phyloP scores from a whole-genome alignment of 2,329 filamentous ascomycete species.

The Fusarium chuoi region DNA sequence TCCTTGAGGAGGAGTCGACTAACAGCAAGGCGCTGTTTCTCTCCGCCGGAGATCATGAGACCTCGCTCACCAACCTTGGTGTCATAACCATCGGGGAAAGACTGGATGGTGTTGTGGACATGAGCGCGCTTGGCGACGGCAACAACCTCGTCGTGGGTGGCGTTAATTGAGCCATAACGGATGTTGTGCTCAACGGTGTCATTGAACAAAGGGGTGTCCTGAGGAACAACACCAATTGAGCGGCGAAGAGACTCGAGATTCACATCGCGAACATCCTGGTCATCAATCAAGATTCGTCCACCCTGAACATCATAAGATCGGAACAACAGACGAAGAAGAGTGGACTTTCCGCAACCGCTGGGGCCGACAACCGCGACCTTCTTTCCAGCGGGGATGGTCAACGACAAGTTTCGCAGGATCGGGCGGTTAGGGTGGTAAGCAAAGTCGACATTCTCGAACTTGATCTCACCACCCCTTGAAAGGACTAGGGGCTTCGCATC shows the following conservation, averaged over 20 bases:
- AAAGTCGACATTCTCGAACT: slow-evolving; percentile 94
- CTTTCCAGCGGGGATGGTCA: slow-evolving; percentile 94
- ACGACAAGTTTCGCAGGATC: slow-evolving; percentile 83
- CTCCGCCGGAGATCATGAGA: slow-evolving; percentile 95
- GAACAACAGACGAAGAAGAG: slow-evolving; percentile 89
- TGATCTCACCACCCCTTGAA: slow-evolving; percentile 84
- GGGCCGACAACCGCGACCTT: slow-evolving; percentile 97
- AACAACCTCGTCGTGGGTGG: slow-evolving; percentile 76
- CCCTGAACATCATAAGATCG: slow-evolving; percentile 90
- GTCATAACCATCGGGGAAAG: slow-evolving; percentile 87
- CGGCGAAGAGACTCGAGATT: slow-evolving; percentile 83
- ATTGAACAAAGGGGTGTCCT: slow-evolving; percentile 97
- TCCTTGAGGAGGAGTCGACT: slow-evolving; percentile 88
- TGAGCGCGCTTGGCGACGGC: slow-evolving; percentile 84
- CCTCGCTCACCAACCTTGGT: slow-evolving; percentile 94
- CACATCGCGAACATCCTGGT: slow-evolving; percentile 88
- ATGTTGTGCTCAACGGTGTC: slow-evolving; percentile 97
- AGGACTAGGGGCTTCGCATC: slow-evolving; percentile 79
- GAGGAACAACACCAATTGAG: slow-evolving; percentile 93
- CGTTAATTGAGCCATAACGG: slow-evolving; percentile 85
- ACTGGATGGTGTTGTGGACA: slow-evolving; percentile 83
- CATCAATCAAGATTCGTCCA: slow-evolving; percentile 90
- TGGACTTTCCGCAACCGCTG: slow-evolving; percentile 96
- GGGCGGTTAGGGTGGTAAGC: slow-evolving; percentile 88
- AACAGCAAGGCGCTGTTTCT: slow-evolving; percentile 91